phyloP scores from a whole-genome alignment of 441 rosid species.

The Aleurites moluccanus region DNA sequence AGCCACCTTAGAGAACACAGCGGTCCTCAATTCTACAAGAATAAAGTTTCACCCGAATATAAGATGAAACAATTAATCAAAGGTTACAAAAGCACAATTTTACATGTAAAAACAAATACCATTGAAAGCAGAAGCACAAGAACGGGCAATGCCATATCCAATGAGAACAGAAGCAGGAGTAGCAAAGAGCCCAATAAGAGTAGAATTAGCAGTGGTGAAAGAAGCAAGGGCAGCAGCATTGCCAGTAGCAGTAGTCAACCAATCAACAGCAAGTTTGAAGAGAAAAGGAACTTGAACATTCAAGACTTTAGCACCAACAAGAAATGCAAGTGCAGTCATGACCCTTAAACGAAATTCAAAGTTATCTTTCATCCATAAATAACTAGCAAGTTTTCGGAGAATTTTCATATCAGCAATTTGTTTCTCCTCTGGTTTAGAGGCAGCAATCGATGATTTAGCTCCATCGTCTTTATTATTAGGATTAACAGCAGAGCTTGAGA shows the following conservation, averaged over 20 bases:
- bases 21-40: slow-evolving; percentile 75
- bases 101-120: slow-evolving; percentile 36
- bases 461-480: slow-evolving; percentile 17
- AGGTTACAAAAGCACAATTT: neutral
- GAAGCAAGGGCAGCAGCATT: slow-evolving; percentile 52
- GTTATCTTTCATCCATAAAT: slow-evolving; percentile 84
- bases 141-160: slow-evolving; percentile 90
- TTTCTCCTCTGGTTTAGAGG: slow-evolving; percentile 20
- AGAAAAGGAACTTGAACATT: slow-evolving; percentile 95
- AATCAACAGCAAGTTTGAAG: slow-evolving; percentile 84
- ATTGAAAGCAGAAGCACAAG: slow-evolving; percentile 78
- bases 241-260: slow-evolving; percentile 61
- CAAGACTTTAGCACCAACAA: slow-evolving; percentile 78
- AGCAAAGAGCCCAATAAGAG: slow-evolving; percentile 58
- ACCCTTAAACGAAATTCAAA: slow-evolving; percentile 78
- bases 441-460: slow-evolving; percentile 15
- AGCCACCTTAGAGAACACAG: slow-evolving; percentile 90
- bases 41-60: neutral
- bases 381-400: slow-evolving; percentile 61
- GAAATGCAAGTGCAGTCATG: slow-evolving; percentile 67
- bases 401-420: slow-evolving; percentile 65
- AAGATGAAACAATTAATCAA: neutral
- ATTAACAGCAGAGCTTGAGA: slow-evolving; percentile 48
- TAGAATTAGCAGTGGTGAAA: slow-evolving; percentile 54
- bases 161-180: slow-evolving; percentile 81